A percentile compares a stretch with the other conserved stretches of the same genome.
These are phyloP conservation scores for Moelleriella libera DNA, from an alignment of 2,329 filamentous ascomycete genomes.

Conservation along the genomic window DNA sequence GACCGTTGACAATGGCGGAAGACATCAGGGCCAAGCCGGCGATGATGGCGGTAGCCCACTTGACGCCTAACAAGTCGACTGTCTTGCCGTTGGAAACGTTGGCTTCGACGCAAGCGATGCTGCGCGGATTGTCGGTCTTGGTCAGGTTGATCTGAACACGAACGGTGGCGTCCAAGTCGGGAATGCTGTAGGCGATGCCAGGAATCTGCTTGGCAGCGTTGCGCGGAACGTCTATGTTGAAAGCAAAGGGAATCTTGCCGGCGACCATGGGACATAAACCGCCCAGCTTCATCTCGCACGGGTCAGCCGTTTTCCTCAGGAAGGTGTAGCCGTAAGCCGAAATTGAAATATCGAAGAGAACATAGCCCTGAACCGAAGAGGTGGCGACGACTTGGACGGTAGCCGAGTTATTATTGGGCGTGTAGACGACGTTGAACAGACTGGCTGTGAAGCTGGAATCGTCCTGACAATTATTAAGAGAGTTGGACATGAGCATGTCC, in stretches of 20 bases:
- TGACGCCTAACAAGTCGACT: constrained; percentile 75
- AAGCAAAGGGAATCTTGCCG: constrained; percentile 62
- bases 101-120: constrained; percentile 77
- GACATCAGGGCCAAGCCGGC: constrained; percentile 71
- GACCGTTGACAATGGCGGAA: constrained; percentile 76
- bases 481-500: constrained; percentile 64
- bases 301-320: constrained; percentile 54
- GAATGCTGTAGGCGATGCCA: constrained; percentile 74
- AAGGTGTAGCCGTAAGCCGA: constrained; percentile 73
- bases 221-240: constrained; percentile 47
- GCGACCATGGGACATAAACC: constrained; percentile 87
- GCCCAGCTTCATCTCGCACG: constrained; percentile 54
- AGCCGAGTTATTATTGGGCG: constrained; percentile 59
- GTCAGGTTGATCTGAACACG: constrained; percentile 68
- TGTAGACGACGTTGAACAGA: constrained; percentile 75
- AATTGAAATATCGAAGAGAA: constrained; percentile 62
- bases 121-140: constrained; percentile 31
- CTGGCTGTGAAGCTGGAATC: constrained; percentile 79
- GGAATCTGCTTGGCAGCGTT: constrained; percentile 54
- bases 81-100: constrained; percentile 83
- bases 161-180: constrained; percentile 79
- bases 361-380: constrained; percentile 69
- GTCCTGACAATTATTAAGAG: constrained; percentile 71
- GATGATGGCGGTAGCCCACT: constrained; percentile 81
- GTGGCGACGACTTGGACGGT: constrained; percentile 65